Percentiles rank a stretch among this genome's conserved stretches.
phyloP scores from a whole-genome alignment of 2,329 filamentous ascomycete species.

The Penicillium thymicola region DNA sequence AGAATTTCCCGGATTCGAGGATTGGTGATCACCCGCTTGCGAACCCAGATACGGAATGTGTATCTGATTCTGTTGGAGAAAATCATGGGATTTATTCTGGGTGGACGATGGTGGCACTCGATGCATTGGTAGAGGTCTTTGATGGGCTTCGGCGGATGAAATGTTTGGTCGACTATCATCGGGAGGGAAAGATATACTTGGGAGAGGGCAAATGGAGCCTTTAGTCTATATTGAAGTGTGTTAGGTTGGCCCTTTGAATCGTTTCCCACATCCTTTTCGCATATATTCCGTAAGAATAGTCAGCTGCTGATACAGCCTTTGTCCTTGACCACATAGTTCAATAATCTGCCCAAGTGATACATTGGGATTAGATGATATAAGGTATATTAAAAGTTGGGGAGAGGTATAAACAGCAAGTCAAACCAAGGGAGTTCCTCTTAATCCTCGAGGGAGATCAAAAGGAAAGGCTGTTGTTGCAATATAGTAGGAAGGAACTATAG shows the following conservation, averaged over 20 bases:
- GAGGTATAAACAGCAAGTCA: no score
- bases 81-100: slow-evolving; percentile 20
- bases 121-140: slow-evolving; percentile 27
- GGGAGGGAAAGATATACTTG: slow-evolving; percentile 21
- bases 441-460: no score
- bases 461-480: no score
- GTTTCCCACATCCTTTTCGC: no score
- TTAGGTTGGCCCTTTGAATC: background rate
- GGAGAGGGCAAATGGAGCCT: slow-evolving; percentile 24
- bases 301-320: no score
- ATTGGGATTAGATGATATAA: no score
- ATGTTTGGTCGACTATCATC: slow-evolving; percentile 25
- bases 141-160: slow-evolving; percentile 25
- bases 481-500: no score
- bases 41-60: background rate
- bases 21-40: slow-evolving; percentile 14
- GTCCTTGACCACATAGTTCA: no score
- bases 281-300: no score
- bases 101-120: slow-evolving; percentile 26
- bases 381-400: no score
- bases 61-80: background rate
- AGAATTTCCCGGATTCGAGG: slow-evolving; percentile 28
- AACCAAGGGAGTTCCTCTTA: no score
- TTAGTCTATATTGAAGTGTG: background rate
- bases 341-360: no score